Evolutionary conservation across 1,284 basidiomycete species (phyloP).

Genomic region (Malassezia dermatis): DNA sequence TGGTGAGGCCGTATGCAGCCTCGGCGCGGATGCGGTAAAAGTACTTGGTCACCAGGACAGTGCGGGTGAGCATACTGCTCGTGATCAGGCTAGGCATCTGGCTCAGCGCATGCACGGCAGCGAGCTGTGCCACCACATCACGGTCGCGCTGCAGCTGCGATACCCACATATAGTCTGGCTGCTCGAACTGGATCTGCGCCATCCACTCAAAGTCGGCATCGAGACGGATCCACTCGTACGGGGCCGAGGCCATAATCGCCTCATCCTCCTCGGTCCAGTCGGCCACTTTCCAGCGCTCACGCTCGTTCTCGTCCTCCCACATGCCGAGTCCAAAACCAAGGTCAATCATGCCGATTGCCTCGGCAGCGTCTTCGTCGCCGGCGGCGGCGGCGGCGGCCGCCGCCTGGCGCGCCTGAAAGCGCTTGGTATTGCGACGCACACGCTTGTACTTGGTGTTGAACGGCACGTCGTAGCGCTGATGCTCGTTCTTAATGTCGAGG

Average conservation of each 20-base stretch:
- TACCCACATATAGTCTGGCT: conserved; percentile 98
- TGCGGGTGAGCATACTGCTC: conserved; percentile 80
- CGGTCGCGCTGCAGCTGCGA: conserved; percentile 88
- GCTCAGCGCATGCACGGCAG: conserved; percentile 53
- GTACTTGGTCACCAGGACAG: conserved; percentile 87
- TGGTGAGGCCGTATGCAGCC: conserved; percentile 72
- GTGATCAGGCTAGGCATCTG: conserved; percentile 76
- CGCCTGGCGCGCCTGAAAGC: conserved; percentile 82
- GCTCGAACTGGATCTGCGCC: conserved; percentile 77
- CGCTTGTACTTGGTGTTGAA: conserved; percentile 99
- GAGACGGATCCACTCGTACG: conserved; percentile 98
- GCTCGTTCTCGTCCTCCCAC: conserved; percentile 70
- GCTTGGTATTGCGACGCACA: conserved; percentile 82
- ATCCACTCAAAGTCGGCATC: conserved; percentile 99
- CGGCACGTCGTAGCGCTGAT: conserved; percentile 88
- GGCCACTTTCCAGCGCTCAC: conserved; percentile 74
- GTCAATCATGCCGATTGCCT: conserved; percentile 86
- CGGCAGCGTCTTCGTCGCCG: conserved; percentile 59
- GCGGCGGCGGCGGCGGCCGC: conserved; percentile 85
- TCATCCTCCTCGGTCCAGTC: conserved; percentile 99
- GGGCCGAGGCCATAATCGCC: conserved; percentile 66
- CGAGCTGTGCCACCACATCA: conserved; percentile 72
- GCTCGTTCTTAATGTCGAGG: conserved; percentile 72
- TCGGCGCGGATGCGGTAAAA: conserved; percentile 95
- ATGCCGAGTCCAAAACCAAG: conserved; percentile 89